Evolutionary conservation across 139 green algal species (phyloP).

Genomic region (Ulvella scutata): DNA sequence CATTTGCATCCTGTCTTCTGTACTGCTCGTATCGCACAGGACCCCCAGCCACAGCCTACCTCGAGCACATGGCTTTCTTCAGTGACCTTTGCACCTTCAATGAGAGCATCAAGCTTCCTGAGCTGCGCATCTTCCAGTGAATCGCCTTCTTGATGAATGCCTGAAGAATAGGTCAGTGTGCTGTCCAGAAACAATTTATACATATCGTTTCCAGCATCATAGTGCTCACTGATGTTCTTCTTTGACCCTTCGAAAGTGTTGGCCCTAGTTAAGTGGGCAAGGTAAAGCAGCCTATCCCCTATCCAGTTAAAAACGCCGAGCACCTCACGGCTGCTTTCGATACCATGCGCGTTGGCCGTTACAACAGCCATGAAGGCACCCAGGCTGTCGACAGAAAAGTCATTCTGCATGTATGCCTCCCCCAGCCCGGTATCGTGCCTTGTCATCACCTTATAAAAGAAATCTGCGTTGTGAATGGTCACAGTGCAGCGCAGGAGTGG

Average conservation of each 20-base stretch:
- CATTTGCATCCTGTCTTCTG: constrained; percentile 39
- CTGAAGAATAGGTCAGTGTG: constrained; percentile 87
- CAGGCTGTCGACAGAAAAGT: constrained; percentile 40
- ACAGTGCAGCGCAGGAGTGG: constrained; percentile 37
- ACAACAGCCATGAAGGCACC: constrained; percentile 50
- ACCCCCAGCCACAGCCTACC: constrained; percentile 95
- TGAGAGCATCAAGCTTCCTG: constrained; percentile 73
- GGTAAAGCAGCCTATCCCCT: constrained; percentile 55
- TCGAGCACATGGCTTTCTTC: constrained; percentile 72
- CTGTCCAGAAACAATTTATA: constrained; percentile 81
- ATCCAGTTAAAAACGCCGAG: constrained; percentile 64
- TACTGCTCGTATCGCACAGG: constrained; percentile 69
- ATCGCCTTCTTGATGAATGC: constrained; percentile 38
- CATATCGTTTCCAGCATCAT: constrained; percentile 93
- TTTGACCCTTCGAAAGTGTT: constrained; percentile 69
- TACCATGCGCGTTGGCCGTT: constrained; percentile 35
- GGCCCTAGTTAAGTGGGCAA: constrained; percentile 47
- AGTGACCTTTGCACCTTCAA: constrained; percentile 18
- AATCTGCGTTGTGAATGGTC: constrained; percentile 43
- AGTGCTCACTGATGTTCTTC: constrained; percentile 93
- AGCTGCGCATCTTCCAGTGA: constrained; percentile 47
- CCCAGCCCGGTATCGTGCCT: constrained; percentile 73
- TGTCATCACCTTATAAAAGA: constrained; percentile 62
- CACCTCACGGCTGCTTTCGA: constrained; percentile 30
- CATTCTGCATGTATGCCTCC: constrained; percentile 80